Evolutionary conservation across 2,329 filamentous ascomycete species (phyloP), one percentile per base, ranked within the genome.

Genomic region (Colletotrichum musae): DNA sequence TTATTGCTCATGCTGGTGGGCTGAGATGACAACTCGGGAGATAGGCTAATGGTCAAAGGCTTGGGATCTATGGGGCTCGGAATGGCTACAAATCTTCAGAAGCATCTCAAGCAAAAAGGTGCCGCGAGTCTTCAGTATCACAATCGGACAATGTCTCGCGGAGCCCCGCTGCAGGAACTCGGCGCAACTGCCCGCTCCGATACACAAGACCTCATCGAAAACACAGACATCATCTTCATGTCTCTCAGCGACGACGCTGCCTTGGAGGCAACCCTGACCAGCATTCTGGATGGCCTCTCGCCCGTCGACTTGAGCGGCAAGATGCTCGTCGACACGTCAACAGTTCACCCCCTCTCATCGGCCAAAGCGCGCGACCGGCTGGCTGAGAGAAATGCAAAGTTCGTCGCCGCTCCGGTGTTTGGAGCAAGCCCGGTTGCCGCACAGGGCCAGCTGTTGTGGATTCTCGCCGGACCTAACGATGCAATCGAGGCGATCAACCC

Each of bases 21-120:
- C 2, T 47, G 32, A 47, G 45, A 47, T 16, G 0, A 16, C 6
- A 7, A 26, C 18, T 26, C 6, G 12, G 3, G 47, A 50, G 16
- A 28, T 12, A 24, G 13, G 10, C 5, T 7, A 39, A 6, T 12
- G 6, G 1, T 21, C 2, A 12, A 12, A 73, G 85, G 85, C 4
- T 80, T 87, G 0, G 85, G 86, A 1, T 87, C 84, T 1, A 87
- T 87, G 85, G 86, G 86, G 1, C 75, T 81, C 0, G 77, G 75
- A 2, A 88, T 88, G 86, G 82, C 85, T 1, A 76, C 74, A 6
- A 87, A 87, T 65, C 77, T 87, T 0, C 85, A 87, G 48, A 81
- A 77, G 28, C 75, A 86, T 58, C 69, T 86, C 0, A 65, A 54
- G 1, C 62, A 70, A 5, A 71, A 62, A 6, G 57, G 61, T 1